phyloP scores from a whole-genome alignment of 305 asterid genomes.

The Fraxinus dipetala region DNA sequence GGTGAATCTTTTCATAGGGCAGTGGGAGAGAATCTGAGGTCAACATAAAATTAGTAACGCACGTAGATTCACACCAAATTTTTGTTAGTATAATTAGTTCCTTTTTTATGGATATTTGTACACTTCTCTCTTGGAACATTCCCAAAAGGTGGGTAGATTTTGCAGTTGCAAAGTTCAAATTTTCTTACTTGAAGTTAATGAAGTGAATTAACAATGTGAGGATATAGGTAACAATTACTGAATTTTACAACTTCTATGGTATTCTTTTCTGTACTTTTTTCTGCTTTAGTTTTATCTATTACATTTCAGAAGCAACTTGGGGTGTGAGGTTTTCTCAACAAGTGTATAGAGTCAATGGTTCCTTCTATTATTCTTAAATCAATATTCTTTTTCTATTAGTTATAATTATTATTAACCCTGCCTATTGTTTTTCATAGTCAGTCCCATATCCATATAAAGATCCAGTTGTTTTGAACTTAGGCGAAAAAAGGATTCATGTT shows the following conservation, averaged over 20 bases:
- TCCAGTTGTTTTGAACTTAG: neutral
- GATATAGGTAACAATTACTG: neutral
- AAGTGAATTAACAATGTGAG: constrained; percentile 5
- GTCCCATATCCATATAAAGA: neutral
- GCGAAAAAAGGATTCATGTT: neutral
- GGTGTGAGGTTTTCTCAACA: neutral
- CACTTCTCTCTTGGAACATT: neutral
- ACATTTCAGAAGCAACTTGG: neutral
- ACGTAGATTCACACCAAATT: neutral
- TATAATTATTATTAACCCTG: neutral
- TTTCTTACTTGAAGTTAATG: neutral
- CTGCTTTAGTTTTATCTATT: neutral
- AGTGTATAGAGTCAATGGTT: neutral
- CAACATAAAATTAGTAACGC: neutral
- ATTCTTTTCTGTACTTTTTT: neutral
- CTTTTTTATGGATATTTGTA: neutral
- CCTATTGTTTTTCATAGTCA: neutral
- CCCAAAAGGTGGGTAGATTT: neutral
- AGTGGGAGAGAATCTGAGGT: neutral
- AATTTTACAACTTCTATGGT: neutral
- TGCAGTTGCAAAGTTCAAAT: neutral
- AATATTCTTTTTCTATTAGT: neutral
- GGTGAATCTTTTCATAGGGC: neutral
- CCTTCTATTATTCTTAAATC: neutral
- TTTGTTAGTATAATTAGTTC: neutral